Percentiles rank a stretch among this genome's conserved stretches.
Conservation (phyloP, 495 filamentous ascomycete genomes). For the Trichoderma gamsii region DNA sequence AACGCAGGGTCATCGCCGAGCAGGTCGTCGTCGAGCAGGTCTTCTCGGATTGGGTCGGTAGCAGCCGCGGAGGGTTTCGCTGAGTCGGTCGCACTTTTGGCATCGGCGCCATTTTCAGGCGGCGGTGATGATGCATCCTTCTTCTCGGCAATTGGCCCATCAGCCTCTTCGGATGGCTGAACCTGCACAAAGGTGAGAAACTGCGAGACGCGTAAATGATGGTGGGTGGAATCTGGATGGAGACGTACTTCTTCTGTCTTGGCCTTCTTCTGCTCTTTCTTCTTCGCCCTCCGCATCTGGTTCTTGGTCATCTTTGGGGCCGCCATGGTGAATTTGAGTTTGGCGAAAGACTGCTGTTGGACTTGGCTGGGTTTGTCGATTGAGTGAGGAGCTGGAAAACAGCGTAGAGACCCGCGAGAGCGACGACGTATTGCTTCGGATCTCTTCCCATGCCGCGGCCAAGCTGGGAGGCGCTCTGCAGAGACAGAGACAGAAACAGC, state of each 20-base stretch:
- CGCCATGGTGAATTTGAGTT: slow-evolving; percentile 41
- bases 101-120: background rate
- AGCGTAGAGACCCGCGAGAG: slow-evolving; percentile 12
- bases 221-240: background rate
- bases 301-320: slow-evolving; percentile 71
- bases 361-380: slow-evolving; percentile 10
- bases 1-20: slow-evolving; percentile 70
- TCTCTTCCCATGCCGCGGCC: slow-evolving; percentile 16
- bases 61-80: slow-evolving; percentile 23
- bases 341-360: background rate
- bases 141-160: background rate
- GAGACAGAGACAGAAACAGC: background rate
- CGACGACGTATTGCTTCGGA: slow-evolving; percentile 14
- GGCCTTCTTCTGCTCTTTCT: slow-evolving; percentile 73
- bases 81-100: background rate
- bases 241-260: slow-evolving; percentile 37
- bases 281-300: slow-evolving; percentile 78
- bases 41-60: slow-evolving; percentile 39
- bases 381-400: slow-evolving; percentile 15
- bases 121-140: background rate
- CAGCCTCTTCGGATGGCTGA: slow-evolving; percentile 16
- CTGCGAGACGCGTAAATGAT: slow-evolving; percentile 5
- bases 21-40: slow-evolving; percentile 57
- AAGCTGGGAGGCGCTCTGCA: background rate
- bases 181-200: slow-evolving; percentile 27